Conservation (phyloP, 2,329 filamentous ascomycete species). For the Epichloe coenophiala region DNA sequence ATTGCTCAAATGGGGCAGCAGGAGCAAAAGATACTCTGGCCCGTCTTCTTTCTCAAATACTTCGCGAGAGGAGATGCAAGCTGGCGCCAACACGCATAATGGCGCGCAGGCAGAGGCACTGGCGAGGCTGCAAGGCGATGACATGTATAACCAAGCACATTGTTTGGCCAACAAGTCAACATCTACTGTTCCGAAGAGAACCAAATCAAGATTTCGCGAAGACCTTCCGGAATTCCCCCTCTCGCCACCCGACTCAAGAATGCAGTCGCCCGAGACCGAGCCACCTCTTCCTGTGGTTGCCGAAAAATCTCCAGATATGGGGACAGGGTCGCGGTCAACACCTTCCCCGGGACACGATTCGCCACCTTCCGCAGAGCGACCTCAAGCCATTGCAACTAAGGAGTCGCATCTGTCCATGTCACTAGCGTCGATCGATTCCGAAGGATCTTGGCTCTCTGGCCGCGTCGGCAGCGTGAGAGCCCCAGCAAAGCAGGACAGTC, state of each 20-base stretch:
- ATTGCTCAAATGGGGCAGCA: conserved; percentile 58
- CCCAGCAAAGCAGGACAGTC: conserved; percentile 30
- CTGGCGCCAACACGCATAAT: conserved; percentile 10
- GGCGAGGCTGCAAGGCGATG: conserved; percentile 22
- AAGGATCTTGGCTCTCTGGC: conserved; percentile 90
- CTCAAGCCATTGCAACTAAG: conserved; percentile 28
- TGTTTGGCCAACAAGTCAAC: conserved; percentile 22
- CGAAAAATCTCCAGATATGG: conserved; percentile 14
- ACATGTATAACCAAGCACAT: conserved; percentile 10
- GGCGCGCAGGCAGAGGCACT: conserved; percentile 20
- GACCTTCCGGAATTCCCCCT: conserved; percentile 77
- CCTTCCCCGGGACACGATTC: conserved; percentile 28
- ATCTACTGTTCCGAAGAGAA: conserved; percentile 52
- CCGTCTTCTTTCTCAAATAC: conserved; percentile 84
- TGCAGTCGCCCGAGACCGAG: conserved; percentile 63
- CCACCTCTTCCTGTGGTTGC: conserved; percentile 21
- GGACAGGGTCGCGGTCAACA: conserved; percentile 15
- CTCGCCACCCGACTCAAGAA: conserved; percentile 71
- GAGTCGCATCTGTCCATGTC: conserved; percentile 66
- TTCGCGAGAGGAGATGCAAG: conserved; percentile 71
- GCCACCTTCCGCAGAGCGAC: conserved; percentile 30
- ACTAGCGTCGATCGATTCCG: conserved; percentile 85
- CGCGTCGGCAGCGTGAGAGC: conserved; percentile 39
- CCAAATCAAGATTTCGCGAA: conserved; percentile 83
- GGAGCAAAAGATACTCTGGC: conserved; percentile 40